A percentile compares a stretch with the other conserved stretches of the same genome.
Conservation (phyloP, 2,329 filamentous ascomycete genomes). For the Emergomyces africanus region DNA sequence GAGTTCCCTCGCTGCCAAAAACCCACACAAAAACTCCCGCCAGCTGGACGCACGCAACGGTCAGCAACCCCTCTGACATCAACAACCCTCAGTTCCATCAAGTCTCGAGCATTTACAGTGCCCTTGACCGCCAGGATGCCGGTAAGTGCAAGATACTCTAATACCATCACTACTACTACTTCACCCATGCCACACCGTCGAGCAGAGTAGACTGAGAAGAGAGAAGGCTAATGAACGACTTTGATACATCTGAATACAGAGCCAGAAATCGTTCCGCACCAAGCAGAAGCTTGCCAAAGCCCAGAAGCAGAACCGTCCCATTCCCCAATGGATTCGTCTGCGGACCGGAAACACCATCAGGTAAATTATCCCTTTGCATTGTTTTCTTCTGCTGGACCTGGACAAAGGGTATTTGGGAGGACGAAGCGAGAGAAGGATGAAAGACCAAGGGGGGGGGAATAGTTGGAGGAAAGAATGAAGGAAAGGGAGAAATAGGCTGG, state of each 20-base stretch:
- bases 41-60: conserved; percentile 21
- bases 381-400: conserved; percentile 5
- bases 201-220: no score
- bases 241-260: conserved; percentile 41
- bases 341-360: conserved; percentile 98
- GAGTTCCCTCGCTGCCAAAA: conserved; percentile 30
- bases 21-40: conserved; percentile 17
- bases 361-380: conserved; percentile 45
- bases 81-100: conserved; percentile 22
- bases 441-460: background rate
- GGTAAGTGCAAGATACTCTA: conserved; percentile 27
- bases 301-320: conserved; percentile 99
- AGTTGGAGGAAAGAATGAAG: background rate
- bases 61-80: conserved; percentile 22
- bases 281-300: conserved; percentile 99
- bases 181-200: no score
- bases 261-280: conserved; percentile 99
- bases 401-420: background rate
- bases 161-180: no score
- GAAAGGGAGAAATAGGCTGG: background rate
- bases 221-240: background rate
- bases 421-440: background rate
- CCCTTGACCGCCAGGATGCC: conserved; percentile 40
- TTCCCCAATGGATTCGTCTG: conserved; percentile 99
- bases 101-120: conserved; percentile 11